Base-by-base conservation (phyloP, 768 basidiomycete species). In the Lenzites betulinus region DNA sequence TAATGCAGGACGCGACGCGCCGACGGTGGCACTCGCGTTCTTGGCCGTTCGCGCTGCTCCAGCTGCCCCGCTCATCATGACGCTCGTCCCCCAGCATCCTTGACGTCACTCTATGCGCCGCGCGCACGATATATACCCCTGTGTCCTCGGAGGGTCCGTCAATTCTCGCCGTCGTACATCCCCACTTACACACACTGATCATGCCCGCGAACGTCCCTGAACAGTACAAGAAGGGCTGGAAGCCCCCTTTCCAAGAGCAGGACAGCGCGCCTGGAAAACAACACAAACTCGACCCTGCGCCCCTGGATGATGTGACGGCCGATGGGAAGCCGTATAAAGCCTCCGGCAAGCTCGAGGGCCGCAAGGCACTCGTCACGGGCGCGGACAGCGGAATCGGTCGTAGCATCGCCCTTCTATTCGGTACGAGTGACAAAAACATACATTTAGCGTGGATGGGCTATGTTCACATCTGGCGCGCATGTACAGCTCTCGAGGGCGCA, bases 331-430 rank as follows among this genome's bases (percentile, higher is more conserved):
- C 73, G 12, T 81, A 82, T 72, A 77, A 77, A 68, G 63, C 76
- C 16, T 72, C 77, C 0, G 78, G 75, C 44, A 81, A 82, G 72
- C 72, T 83, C 36, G 69, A 77, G 51, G 81, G 78, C 13, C 79
- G 79, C 70, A 78, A 74, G 55, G 76, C 78, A 1, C 68, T 84
- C 65, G 74, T 83, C 54, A 83, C 81, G 1, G 82, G 82, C 35
- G 79, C 75, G 23, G 82, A 83, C 66, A 79, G 77, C 18, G 80
- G 81, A 20, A 83, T 81, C 49, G 81, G 81, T 12, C 66, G 79
- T 20, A 70, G 76, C 23, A 71, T 75, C 12, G 80, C 80, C 2
- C 71, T 80, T 56, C 74, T 79, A 15, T 75, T 74, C 46, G 73
- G 75, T 73, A 43, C 23, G 71, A 56, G 15, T 16, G n/a, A 46